Evolutionary conservation across 2,329 filamentous ascomycete genomes (phyloP), one percentile per base, ranked within the genome.

Genomic region (Calonectria naviculata): DNA sequence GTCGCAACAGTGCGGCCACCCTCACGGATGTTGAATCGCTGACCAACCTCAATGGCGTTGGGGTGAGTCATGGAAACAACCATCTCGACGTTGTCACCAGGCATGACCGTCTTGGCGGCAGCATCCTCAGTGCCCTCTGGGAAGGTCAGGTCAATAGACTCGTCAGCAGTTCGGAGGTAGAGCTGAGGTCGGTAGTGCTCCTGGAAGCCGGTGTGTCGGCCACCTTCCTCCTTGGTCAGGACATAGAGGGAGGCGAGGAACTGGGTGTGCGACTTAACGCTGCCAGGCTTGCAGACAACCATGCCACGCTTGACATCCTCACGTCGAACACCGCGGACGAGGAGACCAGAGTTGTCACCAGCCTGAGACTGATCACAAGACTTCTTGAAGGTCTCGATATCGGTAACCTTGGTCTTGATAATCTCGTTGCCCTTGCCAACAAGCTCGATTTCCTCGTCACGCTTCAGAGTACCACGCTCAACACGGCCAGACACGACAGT

Each of bases 361-460:
- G 97, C 97, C 80, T 94, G 92, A 71, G 96, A 97, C 87, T 98
- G 95, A 70, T 98, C 95, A 86, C 97, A 98, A 61, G 95, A 97
- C 91, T 99, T 99, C 91, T 98, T 98, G 91, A 99, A 99, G 76
- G 96, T 99, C 89, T 99, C 97, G 78, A 99, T 98, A 82, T 99
- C 97, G 81, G 97, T 99, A 76, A 99, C 96, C 90, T 98, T 98
- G 85, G 97, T 98, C 92, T 97, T 98, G 89, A 98, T 94, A 77
- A 94, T 87, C 54, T 92, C 89, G 68, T 87, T 85, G 78, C 93
- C 92, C 89, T 97, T 97, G 83, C 97, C 97, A 73, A 99, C 90
- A 75, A 99, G 91, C 89, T 99, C 97, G 77, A 99, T 92, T 82
- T 99, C 97, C 75, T 92, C 89, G 84, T 99, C 97, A 86, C 92